These are phyloP conservation scores for Fusarium denticulatum DNA, from an alignment of 2,329 filamentous ascomycete species.

Conservation along the genomic window DNA sequence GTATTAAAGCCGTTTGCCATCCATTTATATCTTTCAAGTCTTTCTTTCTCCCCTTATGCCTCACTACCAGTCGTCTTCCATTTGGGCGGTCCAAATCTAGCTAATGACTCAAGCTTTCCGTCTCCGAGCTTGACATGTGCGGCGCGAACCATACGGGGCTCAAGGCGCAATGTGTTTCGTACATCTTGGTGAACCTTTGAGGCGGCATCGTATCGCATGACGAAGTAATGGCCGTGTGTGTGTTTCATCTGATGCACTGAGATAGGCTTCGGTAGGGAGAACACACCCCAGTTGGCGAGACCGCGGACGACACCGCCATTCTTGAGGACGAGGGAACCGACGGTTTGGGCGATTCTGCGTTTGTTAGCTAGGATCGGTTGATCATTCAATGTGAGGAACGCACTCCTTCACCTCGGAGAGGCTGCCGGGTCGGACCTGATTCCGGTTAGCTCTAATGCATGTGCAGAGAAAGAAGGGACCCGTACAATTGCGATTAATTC, in stretches of 20 bases:
- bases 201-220: conserved; percentile 93
- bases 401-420: conserved; percentile 96
- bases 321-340: conserved; percentile 83
- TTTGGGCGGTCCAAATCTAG: conserved; percentile 59
- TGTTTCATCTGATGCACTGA: conserved; percentile 86
- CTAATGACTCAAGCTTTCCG: conserved; percentile 63
- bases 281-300: conserved; percentile 94
- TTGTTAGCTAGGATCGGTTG: conserved; percentile 18
- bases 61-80: conserved; percentile 56
- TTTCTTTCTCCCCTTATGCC: conserved; percentile 33
- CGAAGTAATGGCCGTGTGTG: conserved; percentile 92
- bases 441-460: conserved; percentile 6
- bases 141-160: conserved; percentile 90
- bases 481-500: conserved; percentile 95
- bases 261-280: conserved; percentile 82
- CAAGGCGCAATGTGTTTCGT: conserved; percentile 78
- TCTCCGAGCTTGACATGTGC: conserved; percentile 87
- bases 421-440: conserved; percentile 89
- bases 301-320: conserved; percentile 90
- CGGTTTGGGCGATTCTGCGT: conserved; percentile 83
- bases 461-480: conserved; percentile 30
- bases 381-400: conserved; percentile 45
- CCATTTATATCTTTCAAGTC: not conserved
- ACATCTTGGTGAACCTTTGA: conserved; percentile 78
- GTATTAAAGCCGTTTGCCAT: not conserved